Evolutionary conservation across 2,329 filamentous ascomycete species (phyloP).

Genomic region (Pseudonectria foliicola): DNA sequence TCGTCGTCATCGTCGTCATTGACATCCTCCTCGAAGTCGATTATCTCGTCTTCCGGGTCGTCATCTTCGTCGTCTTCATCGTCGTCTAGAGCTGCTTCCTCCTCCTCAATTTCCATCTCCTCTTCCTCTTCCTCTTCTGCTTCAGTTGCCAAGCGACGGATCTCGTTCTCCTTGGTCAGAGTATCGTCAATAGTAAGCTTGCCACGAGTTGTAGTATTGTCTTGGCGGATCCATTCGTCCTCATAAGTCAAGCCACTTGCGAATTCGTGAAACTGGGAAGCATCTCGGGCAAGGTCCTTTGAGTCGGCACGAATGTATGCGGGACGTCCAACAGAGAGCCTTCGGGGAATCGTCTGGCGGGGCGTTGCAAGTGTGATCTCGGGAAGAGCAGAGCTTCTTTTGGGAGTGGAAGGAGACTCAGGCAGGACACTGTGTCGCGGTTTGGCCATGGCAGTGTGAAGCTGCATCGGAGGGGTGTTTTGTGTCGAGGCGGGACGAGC

Average conservation of each 20-base stretch:
- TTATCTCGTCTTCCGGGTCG: conserved; percentile 45
- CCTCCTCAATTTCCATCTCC: conserved; percentile 76
- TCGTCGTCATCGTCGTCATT: conserved; percentile 46
- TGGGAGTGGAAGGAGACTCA: conserved; percentile 26
- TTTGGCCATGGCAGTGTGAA: conserved; percentile 1
- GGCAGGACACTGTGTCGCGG: conserved; percentile 12
- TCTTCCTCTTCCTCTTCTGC: conserved; percentile 81
- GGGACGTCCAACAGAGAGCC: conserved; percentile 21
- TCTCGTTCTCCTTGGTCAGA: conserved; percentile 79
- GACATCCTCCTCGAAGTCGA: conserved; percentile 44
- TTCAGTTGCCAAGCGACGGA: conserved; percentile 79
- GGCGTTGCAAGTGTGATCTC: conserved; percentile 16
- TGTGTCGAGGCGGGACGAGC: conserved; percentile 40
- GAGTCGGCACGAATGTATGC: conserved; percentile 46
- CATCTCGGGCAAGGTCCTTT: conserved; percentile 45
- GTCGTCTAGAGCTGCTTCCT: conserved; percentile 55
- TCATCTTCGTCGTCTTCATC: conserved; percentile 40
- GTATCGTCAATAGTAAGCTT: conserved; percentile 88
- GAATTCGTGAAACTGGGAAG: conserved; percentile 79
- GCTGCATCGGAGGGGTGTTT: conserved; percentile 28
- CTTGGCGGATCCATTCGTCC: conserved; percentile 82
- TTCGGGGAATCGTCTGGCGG: conserved; percentile 18
- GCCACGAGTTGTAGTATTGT: conserved; percentile 53
- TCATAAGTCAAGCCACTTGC: conserved; percentile 74
- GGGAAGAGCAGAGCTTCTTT: conserved; percentile 18